A percentile compares a stretch with the other conserved stretches of the same genome.
These are phyloP conservation scores for Magnaporthales sp. DNA, from an alignment of 2,329 filamentous ascomycete genomes.

Conservation along the genomic window DNA sequence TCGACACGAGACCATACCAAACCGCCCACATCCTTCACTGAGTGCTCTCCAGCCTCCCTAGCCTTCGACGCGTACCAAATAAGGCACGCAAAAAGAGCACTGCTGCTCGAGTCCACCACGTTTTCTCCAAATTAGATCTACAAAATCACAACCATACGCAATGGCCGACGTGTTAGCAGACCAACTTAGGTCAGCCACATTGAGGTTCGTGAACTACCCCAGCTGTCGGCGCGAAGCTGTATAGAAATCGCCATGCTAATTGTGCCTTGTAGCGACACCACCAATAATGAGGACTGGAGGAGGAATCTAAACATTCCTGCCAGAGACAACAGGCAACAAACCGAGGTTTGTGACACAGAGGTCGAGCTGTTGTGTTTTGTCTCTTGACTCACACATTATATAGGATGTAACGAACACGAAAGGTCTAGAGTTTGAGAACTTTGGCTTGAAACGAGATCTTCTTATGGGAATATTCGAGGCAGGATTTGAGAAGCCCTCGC, in stretches of 20 bases:
- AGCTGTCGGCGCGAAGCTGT: neutral
- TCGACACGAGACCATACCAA: neutral
- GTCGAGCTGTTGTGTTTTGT: neutral
- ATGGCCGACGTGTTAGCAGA: constrained; percentile 41
- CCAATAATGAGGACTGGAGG: constrained; percentile 61
- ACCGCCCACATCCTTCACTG: neutral
- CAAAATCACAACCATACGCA: constrained; percentile 12
- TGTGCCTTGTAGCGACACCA: constrained; percentile 32
- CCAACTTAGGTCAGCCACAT: constrained; percentile 43
- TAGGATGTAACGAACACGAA: constrained; percentile 98
- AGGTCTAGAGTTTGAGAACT: constrained; percentile 95
- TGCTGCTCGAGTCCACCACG: neutral
- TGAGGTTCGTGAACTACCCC: constrained; percentile 19
- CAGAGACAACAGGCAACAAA: constrained; percentile 72
- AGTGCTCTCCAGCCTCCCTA: neutral
- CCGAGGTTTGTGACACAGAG: constrained; percentile 48
- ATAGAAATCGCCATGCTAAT: constrained; percentile 4
- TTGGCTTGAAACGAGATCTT: constrained; percentile 86
- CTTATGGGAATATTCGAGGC: constrained; percentile 99
- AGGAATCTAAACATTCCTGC: constrained; percentile 60
- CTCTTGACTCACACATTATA: constrained; percentile 8
- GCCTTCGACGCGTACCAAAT: neutral
- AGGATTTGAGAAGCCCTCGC: constrained; percentile 96
- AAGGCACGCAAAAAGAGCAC: neutral
- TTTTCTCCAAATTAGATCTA: neutral